Conservation (phyloP, 331 rosid species). For the Pyrus hybrid region DNA sequence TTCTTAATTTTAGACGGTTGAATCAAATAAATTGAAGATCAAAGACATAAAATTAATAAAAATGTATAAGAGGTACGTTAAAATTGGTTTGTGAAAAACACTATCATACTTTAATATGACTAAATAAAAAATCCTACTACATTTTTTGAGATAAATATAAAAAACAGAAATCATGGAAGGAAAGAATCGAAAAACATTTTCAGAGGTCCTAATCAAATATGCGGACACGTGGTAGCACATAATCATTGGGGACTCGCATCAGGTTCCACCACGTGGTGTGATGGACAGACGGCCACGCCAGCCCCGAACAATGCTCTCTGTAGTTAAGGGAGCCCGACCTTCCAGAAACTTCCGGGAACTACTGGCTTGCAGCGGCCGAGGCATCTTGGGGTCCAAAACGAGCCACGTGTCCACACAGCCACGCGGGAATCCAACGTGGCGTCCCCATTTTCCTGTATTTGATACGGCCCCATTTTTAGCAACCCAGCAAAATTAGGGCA, state of each 20-base stretch:
- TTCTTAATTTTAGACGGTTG: too few relatives aligned
- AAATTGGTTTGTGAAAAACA: too few relatives aligned
- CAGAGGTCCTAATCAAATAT: neutral
- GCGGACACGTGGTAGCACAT: neutral
- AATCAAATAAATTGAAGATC: too few relatives aligned
- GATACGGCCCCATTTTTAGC: constrained; percentile 35
- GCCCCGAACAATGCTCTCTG: neutral
- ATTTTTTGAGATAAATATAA: too few relatives aligned
- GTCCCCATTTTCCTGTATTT: constrained; percentile 33
- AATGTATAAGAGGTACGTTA: too few relatives aligned
- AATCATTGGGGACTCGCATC: neutral
- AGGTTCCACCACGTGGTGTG: constrained; percentile 17
- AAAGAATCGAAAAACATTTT: too few relatives aligned
- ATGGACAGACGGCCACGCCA: constrained; percentile 2
- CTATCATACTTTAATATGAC: too few relatives aligned
- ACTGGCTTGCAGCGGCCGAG: constrained; percentile 19
- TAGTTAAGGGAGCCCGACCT: constrained; percentile 2
- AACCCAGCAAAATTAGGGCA: constrained; percentile 32
- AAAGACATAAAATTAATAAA: too few relatives aligned
- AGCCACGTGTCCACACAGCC: constrained; percentile 31
- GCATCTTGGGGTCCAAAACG: constrained; percentile 11
- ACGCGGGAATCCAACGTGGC: constrained; percentile 74
- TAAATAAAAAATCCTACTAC: too few relatives aligned
- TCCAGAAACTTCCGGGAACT: constrained; percentile 44
- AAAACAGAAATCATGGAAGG: neutral